These are phyloP conservation scores for Pelargonium nanum DNA, from an alignment of 345 rosid genomes.

Conservation along the genomic window DNA sequence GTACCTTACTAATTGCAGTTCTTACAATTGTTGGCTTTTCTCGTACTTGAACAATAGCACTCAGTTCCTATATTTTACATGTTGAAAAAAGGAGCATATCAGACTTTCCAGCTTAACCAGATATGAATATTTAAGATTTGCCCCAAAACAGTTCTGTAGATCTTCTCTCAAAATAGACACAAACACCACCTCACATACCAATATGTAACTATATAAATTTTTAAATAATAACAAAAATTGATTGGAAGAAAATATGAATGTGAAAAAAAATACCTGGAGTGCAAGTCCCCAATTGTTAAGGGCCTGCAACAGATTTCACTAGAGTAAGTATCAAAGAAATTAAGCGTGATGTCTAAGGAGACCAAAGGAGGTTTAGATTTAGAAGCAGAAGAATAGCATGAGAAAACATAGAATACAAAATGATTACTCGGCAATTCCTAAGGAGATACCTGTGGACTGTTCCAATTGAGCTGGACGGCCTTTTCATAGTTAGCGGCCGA, in stretches of 20 bases:
- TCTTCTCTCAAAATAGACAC: background rate
- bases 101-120: background rate
- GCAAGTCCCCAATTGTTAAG: slow-evolving; percentile 99
- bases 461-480: slow-evolving; percentile 97
- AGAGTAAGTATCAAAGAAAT: slow-evolving; percentile 7
- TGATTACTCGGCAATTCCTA: background rate
- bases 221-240: no score
- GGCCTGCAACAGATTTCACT: slow-evolving; percentile 49
- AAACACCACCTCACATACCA: background rate
- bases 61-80: slow-evolving; percentile 64
- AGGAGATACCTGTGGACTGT: slow-evolving; percentile 79
- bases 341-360: background rate
- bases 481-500: slow-evolving; percentile 90
- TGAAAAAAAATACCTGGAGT: slow-evolving; percentile 94
- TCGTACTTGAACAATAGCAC: slow-evolving; percentile 91
- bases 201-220: no score
- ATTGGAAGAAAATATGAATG: no score
- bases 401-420: background rate
- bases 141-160: background rate
- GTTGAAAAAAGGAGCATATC: slow-evolving; percentile 5
- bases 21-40: slow-evolving; percentile 85
- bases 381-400: background rate
- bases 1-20: slow-evolving; percentile 95
- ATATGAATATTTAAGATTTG: background rate
- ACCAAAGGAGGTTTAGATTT: background rate